phyloP scores from a whole-genome alignment of 2,329 filamentous ascomycete genomes.

The Lachnellula hyalina region DNA sequence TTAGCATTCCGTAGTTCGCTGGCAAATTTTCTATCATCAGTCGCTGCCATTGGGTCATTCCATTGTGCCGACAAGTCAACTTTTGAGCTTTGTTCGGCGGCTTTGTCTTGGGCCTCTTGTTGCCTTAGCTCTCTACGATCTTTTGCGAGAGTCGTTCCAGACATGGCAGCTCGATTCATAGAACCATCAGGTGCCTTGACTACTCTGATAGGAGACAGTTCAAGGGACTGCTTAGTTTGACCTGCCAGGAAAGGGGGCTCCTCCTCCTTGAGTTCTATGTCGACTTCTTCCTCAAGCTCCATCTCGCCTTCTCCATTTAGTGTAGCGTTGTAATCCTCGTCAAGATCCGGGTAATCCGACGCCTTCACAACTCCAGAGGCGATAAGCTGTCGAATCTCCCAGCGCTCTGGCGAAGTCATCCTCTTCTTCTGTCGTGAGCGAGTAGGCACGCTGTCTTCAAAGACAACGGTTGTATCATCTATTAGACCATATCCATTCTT shows the following conservation, averaged over 20 bases:
- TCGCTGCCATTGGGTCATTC: constrained; percentile 92
- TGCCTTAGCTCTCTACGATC: constrained; percentile 85
- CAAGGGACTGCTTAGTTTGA: constrained; percentile 93
- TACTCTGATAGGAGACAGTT: constrained; percentile 90
- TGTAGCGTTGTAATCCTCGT: constrained; percentile 88
- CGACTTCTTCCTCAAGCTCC: constrained; percentile 91
- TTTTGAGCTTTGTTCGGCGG: constrained; percentile 66
- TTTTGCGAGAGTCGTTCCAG: constrained; percentile 80
- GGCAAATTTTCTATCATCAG: constrained; percentile 82
- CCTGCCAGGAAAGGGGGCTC: constrained; percentile 94
- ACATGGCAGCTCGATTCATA: constrained; percentile 93
- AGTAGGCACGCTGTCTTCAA: constrained; percentile 52
- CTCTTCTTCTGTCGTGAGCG: constrained; percentile 67
- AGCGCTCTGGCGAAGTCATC: constrained; percentile 92
- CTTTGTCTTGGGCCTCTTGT: constrained; percentile 76
- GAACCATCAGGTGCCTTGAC: constrained; percentile 98
- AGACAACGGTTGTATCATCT: constrained; percentile 51
- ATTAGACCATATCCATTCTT: constrained; percentile 52
- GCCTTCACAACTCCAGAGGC: constrained; percentile 91
- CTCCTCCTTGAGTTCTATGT: constrained; percentile 94
- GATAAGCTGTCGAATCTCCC: constrained; percentile 96
- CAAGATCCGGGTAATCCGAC: constrained; percentile 87
- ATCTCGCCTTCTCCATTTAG: constrained; percentile 80
- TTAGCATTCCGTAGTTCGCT: constrained; percentile 72
- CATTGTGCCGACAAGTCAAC: constrained; percentile 86